Evolutionary conservation across 495 filamentous ascomycete genomes (phyloP).

Genomic region (Opeltia flavorubescens): DNA sequence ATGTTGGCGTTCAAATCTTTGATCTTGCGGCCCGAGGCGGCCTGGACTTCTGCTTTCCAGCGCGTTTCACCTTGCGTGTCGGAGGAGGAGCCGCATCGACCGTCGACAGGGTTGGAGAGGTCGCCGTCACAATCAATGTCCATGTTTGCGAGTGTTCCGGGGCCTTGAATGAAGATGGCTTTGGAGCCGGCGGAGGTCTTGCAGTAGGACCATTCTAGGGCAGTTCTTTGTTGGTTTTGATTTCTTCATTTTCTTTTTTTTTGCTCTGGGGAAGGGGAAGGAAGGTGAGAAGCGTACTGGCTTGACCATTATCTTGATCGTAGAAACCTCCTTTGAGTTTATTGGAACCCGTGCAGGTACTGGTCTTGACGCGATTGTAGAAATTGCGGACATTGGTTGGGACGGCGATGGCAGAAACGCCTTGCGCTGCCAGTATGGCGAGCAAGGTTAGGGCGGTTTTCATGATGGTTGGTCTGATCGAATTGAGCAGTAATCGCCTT

Average conservation of each 20-base stretch:
- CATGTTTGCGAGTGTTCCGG: slow-evolving; percentile 32
- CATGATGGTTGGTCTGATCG: neutral
- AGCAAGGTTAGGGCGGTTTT: neutral
- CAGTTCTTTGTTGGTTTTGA: neutral
- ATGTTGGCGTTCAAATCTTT: slow-evolving; percentile 44
- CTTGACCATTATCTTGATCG: neutral
- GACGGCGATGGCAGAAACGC: neutral
- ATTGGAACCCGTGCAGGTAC: neutral
- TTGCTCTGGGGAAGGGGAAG: neutral
- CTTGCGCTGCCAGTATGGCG: neutral
- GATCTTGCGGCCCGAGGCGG: slow-evolving; percentile 26
- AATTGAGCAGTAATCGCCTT: slow-evolving; percentile 9
- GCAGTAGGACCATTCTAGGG: slow-evolving; percentile 16
- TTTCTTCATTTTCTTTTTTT: neutral
- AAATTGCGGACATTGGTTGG: neutral
- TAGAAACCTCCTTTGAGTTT: slow-evolving; percentile 2
- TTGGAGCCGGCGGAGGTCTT: slow-evolving; percentile 15
- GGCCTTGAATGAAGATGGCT: slow-evolving; percentile 21
- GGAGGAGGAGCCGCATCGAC: slow-evolving; percentile 32
- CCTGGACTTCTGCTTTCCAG: slow-evolving; percentile 33
- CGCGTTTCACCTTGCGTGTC: slow-evolving; percentile 34
- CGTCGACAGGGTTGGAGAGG: slow-evolving; percentile 33
- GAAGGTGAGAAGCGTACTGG: no score
- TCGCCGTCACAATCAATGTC: slow-evolving; percentile 56
- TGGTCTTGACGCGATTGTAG: neutral